Evolutionary conservation across 352 stramenopile species (phyloP).

Genomic region (Phytophthora pluvialis): DNA sequence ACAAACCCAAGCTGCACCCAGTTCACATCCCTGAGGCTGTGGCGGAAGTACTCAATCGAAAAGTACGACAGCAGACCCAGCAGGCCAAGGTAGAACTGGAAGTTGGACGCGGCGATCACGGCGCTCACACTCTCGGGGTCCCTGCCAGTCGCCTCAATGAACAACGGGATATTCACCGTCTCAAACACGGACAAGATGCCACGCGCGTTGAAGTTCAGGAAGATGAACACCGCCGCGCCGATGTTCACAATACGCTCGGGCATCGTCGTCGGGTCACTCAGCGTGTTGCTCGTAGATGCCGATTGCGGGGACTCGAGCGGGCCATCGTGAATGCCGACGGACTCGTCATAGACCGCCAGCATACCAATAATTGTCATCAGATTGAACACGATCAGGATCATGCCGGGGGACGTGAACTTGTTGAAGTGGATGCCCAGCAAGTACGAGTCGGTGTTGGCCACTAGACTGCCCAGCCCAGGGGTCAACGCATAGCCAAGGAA

Average conservation of each 20-base stretch:
- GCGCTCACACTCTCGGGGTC: slow-evolving; percentile 53
- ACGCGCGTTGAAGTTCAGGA: slow-evolving; percentile 75
- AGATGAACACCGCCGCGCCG: slow-evolving; percentile 70
- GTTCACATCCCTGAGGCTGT: slow-evolving; percentile 61
- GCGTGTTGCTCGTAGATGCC: slow-evolving; percentile 40
- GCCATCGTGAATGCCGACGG: slow-evolving; percentile 56
- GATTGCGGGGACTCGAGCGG: slow-evolving; percentile 50
- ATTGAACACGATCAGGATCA: slow-evolving; percentile 67
- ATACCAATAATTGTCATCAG: slow-evolving; percentile 66
- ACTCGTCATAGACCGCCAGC: slow-evolving; percentile 64
- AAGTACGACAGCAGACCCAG: slow-evolving; percentile 74
- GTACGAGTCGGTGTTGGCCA: slow-evolving; percentile 57
- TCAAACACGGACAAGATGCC: slow-evolving; percentile 81
- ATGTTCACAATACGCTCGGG: slow-evolving; percentile 68
- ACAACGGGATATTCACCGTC: slow-evolving; percentile 81
- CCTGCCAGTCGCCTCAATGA: slow-evolving; percentile 64
- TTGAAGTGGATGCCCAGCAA: slow-evolving; percentile 70
- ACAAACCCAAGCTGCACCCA: slow-evolving; percentile 72
- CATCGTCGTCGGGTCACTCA: slow-evolving; percentile 55
- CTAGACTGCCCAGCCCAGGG: slow-evolving; percentile 62
- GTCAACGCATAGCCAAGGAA: slow-evolving; percentile 78
- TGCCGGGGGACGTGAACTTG: slow-evolving; percentile 67
- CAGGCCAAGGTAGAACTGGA: slow-evolving; percentile 78
- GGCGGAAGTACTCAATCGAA: slow-evolving; percentile 74
- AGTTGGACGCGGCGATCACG: slow-evolving; percentile 69